Evolutionary conservation across 2,329 filamentous ascomycete genomes (phyloP), one percentile per base, ranked within the genome.

Genomic region (Ophiostoma fasciatum): DNA sequence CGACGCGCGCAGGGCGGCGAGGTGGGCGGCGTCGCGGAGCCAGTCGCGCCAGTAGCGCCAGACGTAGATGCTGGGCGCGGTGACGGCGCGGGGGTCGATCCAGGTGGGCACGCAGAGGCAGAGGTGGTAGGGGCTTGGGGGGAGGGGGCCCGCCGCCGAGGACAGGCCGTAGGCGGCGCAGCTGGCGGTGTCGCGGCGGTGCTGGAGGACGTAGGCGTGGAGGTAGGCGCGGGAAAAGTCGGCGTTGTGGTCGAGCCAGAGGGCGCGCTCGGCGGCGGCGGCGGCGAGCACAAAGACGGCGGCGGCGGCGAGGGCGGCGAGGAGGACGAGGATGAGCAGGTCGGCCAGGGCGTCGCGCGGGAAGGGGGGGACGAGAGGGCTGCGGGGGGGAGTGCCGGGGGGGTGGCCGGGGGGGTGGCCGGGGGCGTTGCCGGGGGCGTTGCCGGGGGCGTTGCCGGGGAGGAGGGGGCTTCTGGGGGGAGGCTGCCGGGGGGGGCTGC

Each of bases 171-270:
- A 11, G 7, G 30, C 28, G 8, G 14, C 4, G 33, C 40, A 39
- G 25, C 23, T 32, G 31, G 15, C 23, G 12, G 34, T 31, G 10
- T 33, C 35, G 3, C n/a, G 18, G 9, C 34, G 18, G 22, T 33
- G 36, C 29, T 31, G 34, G 23, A 29, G n/a, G 19, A 39, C n/a
- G 27, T 35, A 32, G n/a, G n/a, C 13, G 34, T 42, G 35, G 20
- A 42, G 11, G 14, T 39, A 39, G 7, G 28, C n/a, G 20, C 31
- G 36, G 7, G 40, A 33, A 3, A 19, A 18, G 18, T 34, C 36
- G 34, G 31, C 38, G 31, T 42, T 42, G 31, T 31, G 26, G 36
- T 44, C 38, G 17, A 42, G 29, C 42, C 42, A 44, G 19, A 42
- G 13, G 10, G 14, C 10, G 25, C 42, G 40, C 30, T 44, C 42